Base-by-base conservation (phyloP, 768 basidiomycete genomes). In the Mycena albidolilacea region DNA sequence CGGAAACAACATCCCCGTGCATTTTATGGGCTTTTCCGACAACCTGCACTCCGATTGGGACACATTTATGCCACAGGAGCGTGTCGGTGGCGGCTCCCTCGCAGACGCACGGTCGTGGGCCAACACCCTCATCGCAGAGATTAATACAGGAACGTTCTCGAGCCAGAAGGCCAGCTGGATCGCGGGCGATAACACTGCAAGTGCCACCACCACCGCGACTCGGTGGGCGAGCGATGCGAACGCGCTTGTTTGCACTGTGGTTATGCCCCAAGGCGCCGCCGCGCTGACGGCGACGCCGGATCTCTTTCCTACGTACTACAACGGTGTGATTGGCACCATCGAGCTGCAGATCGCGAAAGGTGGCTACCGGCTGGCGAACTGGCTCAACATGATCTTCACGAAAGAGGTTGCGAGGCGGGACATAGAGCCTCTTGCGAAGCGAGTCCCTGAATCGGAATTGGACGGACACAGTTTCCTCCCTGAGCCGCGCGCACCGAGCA, bases 341-440 rank as follows among this genome's bases (percentile, higher is more conserved):
- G 79, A 81, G 66, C 69, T 81, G n/a, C 81, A 81, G 74, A 71
- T 82, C 37, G 79, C 80, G 12, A 79, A 79, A 69, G 78, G 75
- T 46, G 82, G 82, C 1, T 80, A 77, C 68, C 79, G 82, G 8
- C 80, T 82, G 23, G 82, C 78, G 10, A 80, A 80, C 14, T 83
- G 82, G 82, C 77, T 83, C 38, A 81, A 83, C 58, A 77, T 77
- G 52, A 66, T 83, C 23, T 69, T 35, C 58, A 30, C 21, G 23
- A 8, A 2, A 7, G 55, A 57, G 23, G 41, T 66, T 19, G 65
- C 65, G 65, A 64, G 15, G 48, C 48, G 63, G 17, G 37, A 12
- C 30, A 1, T 63, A 9, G 60, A 43, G 41, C 5, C 43, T 23
- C 19, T 10, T 41, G 58, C 38, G 58, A 11, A 61, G n/a, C 5